Evolutionary conservation across 2,329 filamentous ascomycete species (phyloP).

Genomic region (Tolypocladium pustulatum): DNA sequence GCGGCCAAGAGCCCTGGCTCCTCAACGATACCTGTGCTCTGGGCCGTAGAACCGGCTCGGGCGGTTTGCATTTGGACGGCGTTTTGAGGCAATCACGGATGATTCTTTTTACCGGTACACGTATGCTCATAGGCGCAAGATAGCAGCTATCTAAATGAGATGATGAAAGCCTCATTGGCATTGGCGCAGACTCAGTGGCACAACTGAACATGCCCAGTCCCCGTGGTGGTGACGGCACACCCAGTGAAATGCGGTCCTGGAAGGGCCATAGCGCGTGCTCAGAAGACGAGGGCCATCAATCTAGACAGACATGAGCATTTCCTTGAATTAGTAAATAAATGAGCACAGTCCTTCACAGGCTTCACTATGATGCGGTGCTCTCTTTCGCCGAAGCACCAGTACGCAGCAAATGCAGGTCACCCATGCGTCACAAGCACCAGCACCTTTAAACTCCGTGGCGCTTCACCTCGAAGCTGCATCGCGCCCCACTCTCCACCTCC

Average conservation of each 20-base stretch:
- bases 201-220: neutral
- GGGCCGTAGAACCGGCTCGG: neutral
- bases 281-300: neutral
- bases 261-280: neutral
- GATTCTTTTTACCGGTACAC: neutral
- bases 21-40: neutral
- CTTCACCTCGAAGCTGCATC: neutral
- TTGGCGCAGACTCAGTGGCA: neutral
- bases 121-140: neutral
- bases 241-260: neutral
- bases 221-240: neutral
- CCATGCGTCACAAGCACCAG: neutral
- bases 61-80: slow-evolving; percentile 8
- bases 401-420: neutral
- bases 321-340: neutral
- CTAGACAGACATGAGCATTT: neutral
- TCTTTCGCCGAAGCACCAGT: neutral
- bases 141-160: neutral
- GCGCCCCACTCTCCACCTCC: neutral
- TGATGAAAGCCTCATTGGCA: neutral
- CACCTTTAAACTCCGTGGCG: neutral
- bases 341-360: neutral
- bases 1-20: neutral
- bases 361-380: neutral
- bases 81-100: slow-evolving; percentile 2